Base-by-base conservation (phyloP, 495 filamentous ascomycete genomes). In the Xylaria flabelliformis region DNA sequence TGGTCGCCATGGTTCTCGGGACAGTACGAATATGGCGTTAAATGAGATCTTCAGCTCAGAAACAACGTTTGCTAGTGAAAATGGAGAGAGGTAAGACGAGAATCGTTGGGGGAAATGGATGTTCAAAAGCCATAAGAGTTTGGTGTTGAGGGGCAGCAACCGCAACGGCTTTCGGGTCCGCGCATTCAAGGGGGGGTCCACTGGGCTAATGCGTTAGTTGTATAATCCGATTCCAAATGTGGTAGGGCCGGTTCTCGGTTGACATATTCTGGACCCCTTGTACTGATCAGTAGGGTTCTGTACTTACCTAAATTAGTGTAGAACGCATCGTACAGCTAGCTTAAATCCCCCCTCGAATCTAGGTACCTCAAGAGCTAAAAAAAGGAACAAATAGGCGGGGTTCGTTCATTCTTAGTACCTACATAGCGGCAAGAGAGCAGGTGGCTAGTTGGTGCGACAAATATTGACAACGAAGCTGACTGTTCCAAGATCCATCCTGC, bases 1-100 rank as follows among this genome's bases (percentile, higher is more conserved):
- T 87, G 71, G 90, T 79, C 55, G 89, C 85, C 90, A 91, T 92
- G 56, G 74, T 85, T 8, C 36, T 72, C 48, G 8, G 4, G 32
- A 0, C 2, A 6, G 15, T 19, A 12, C 0, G 44, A 12, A 17
- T 64, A 64, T 6, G 56, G 55, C 29, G 55, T 59, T 32, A 39
- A 19, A 39, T 15, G n/a, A 29, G 58, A 61, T 44, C 1, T 26
- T 39, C 34, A 32, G 34, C 13, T 29, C n/a, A 26, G 34, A 44
- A 67, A 7, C n/a, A 64, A 64, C 50, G 65, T 8, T 56, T 21
- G 50, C 29, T 12, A 63, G 29, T 58, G 62, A 19, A 42, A 53
- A 64, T 24, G 19, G 24, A 41, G 13, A 21, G 34, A 48, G 29
- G 19, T 55, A 29, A 61, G 50, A 36, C 36, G 19, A 15, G 51